Percentiles rank a stretch among this genome's conserved stretches.
Conservation (phyloP, 768 basidiomycete genomes). For the Auriscalpium orientale region DNA sequence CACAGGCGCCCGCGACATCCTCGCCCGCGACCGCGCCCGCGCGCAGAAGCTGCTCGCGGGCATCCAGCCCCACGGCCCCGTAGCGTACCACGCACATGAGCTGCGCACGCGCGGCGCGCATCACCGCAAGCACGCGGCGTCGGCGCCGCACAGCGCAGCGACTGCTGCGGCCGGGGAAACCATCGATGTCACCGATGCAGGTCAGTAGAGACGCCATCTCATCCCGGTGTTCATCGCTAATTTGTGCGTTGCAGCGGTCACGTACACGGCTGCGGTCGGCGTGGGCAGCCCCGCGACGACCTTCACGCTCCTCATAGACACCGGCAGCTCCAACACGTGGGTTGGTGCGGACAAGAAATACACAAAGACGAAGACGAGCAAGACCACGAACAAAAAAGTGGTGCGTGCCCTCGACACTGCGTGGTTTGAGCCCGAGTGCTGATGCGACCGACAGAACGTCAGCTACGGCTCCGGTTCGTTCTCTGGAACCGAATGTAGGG, state of each 20-base stretch:
- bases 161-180: constrained; percentile 20
- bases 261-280: constrained; percentile 45
- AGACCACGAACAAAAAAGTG: constrained; percentile 29
- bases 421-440: constrained; percentile 17
- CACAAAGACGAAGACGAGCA: constrained; percentile 38
- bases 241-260: constrained; percentile 29
- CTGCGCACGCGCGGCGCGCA: constrained; percentile 18
- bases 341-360: constrained; percentile 44
- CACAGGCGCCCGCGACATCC: constrained; percentile 38
- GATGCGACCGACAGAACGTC: background rate
- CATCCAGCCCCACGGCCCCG: constrained; percentile 46
- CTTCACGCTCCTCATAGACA: constrained; percentile 51
- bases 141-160: constrained; percentile 6
- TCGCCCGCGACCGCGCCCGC: constrained; percentile 46
- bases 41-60: constrained; percentile 50
- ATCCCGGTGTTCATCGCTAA: background rate
- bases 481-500: constrained; percentile 9
- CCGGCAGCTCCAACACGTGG: constrained; percentile 54
- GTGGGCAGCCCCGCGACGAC: constrained; percentile 43
- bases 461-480: constrained; percentile 8
- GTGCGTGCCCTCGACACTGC: constrained; percentile 15
- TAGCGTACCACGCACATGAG: constrained; percentile 21
- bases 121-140: constrained; percentile 19
- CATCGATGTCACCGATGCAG: constrained; percentile 52
- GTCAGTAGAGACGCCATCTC: constrained; percentile 17